A percentile compares a stretch with the other conserved stretches of the same genome.
Evolutionary conservation across 495 filamentous ascomycete species (phyloP).

Genomic region (Baudoinia panamericana): DNA sequence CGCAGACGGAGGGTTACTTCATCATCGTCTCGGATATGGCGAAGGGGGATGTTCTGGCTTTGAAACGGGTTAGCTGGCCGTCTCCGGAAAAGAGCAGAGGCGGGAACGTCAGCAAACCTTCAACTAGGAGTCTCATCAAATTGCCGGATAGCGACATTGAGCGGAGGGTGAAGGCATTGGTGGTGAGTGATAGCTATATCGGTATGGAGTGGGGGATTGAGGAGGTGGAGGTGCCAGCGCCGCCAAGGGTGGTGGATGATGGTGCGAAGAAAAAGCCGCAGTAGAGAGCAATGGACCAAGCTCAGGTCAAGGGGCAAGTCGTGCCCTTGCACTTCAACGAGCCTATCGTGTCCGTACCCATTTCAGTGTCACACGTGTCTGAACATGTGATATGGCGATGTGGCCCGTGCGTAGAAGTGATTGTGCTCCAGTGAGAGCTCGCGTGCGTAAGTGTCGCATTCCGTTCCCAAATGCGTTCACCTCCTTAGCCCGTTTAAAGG

Average conservation of each 20-base stretch:
- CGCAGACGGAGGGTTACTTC: constrained; percentile 91
- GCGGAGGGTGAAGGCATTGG: constrained; percentile 52
- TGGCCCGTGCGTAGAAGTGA: no score
- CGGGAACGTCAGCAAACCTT: constrained; percentile 25
- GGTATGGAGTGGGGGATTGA: constrained; percentile 57
- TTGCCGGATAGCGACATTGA: constrained; percentile 37
- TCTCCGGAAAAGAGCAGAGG: constrained; percentile 22
- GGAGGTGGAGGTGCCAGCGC: constrained; percentile 39
- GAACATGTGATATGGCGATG: no score
- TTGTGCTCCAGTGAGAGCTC: no score
- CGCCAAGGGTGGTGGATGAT: constrained; percentile 28
- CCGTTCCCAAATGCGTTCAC: no score
- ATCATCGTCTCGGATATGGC: constrained; percentile 53
- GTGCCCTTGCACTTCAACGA: no score
- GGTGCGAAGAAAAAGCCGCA: constrained; percentile 22
- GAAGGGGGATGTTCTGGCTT: constrained; percentile 62
- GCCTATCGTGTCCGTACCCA: no score
- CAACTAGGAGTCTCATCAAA: constrained; percentile 45
- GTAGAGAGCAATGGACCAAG: neutral
- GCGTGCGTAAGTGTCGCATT: no score
- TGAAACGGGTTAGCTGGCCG: constrained; percentile 76
- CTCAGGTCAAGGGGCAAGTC: no score
- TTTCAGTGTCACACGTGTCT: no score
- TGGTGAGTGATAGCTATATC: constrained; percentile 78
- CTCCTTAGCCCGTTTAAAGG: no score